These are phyloP conservation scores for Solanum aculeatissimum DNA, from an alignment of 305 asterid genomes.

Conservation along the genomic window DNA sequence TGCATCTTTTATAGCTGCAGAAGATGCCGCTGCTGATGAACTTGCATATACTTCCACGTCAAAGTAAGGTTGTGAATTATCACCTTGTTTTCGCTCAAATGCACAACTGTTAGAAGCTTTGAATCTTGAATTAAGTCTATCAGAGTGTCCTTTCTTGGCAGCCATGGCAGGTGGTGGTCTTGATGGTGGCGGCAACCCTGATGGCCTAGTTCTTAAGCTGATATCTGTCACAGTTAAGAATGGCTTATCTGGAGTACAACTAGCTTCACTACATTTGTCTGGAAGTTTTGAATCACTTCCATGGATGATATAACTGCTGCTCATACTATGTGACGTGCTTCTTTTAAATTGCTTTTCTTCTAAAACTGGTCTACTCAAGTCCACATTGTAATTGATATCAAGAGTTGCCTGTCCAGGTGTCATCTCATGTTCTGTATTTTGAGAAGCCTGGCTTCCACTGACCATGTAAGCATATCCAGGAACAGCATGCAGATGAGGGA, in stretches of 20 bases:
- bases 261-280: slow-evolving; percentile 18
- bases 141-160: slow-evolving; percentile 19
- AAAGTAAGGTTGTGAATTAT: slow-evolving; percentile 22
- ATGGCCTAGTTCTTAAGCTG: slow-evolving; percentile 76
- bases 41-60: slow-evolving; percentile 43
- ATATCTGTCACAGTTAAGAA: slow-evolving; percentile 60
- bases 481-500: slow-evolving; percentile 28
- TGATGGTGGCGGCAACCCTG: slow-evolving; percentile 64
- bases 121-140: slow-evolving; percentile 18
- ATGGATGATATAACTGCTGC: slow-evolving; percentile 9
- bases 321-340: slow-evolving; percentile 17
- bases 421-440: slow-evolving; percentile 21
- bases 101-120: slow-evolving; percentile 29
- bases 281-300: slow-evolving; percentile 17
- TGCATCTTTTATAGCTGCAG: slow-evolving; percentile 18
- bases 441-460: slow-evolving; percentile 27
- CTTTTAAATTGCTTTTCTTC: slow-evolving; percentile 19
- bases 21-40: slow-evolving; percentile 26
- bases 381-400: slow-evolving; percentile 17
- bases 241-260: slow-evolving; percentile 29
- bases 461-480: slow-evolving; percentile 32
- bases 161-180: slow-evolving; percentile 76
- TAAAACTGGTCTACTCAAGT: slow-evolving; percentile 11
- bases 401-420: slow-evolving; percentile 12
- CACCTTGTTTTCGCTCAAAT: slow-evolving; percentile 30